Percentiles rank a stretch among this genome's conserved stretches.
Evolutionary conservation across 768 basidiomycete species (phyloP).

Genomic region (Phanerochaete carnosa): DNA sequence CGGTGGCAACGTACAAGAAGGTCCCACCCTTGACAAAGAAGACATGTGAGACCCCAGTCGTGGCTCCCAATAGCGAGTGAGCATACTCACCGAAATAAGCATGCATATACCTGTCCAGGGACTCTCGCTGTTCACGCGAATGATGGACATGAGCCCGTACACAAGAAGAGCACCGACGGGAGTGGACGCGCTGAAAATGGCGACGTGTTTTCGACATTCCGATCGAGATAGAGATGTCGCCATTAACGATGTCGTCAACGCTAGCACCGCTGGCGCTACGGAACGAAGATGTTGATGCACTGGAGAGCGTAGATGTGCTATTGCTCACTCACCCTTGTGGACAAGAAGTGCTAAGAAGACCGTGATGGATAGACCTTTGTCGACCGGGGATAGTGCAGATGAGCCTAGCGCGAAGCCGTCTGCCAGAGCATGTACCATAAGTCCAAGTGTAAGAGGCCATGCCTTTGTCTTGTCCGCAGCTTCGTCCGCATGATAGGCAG

Average conservation of each 20-base stretch:
- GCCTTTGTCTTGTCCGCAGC: constrained; percentile 37
- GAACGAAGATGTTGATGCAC: neutral
- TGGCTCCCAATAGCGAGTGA: neutral
- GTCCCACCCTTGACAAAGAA: constrained; percentile 68
- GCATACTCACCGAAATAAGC: constrained; percentile 65
- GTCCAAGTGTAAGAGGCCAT: constrained; percentile 77
- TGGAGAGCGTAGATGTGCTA: neutral
- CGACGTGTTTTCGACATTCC: constrained; percentile 71
- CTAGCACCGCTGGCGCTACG: constrained; percentile 86
- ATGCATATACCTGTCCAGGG: constrained; percentile 76
- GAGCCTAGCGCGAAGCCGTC: constrained; percentile 94
- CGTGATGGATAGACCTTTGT: constrained; percentile 60
- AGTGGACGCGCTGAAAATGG: constrained; percentile 80
- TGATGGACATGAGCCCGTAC: constrained; percentile 59
- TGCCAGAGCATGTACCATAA: constrained; percentile 84
- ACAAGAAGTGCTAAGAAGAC: constrained; percentile 90
- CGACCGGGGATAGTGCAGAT: constrained; percentile 39
- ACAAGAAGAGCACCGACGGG: constrained; percentile 80
- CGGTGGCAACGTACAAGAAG: constrained; percentile 92
- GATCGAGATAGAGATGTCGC: constrained; percentile 63
- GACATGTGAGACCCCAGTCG: neutral
- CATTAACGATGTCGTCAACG: constrained; percentile 83
- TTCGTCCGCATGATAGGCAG: constrained; percentile 1
- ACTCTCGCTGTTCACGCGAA: constrained; percentile 40
- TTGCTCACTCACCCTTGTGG: constrained; percentile 66